Evolutionary conservation across 306 rosid species (phyloP), one percentile per base, ranked within the genome.

Genomic region (Dryas drummondii): DNA sequence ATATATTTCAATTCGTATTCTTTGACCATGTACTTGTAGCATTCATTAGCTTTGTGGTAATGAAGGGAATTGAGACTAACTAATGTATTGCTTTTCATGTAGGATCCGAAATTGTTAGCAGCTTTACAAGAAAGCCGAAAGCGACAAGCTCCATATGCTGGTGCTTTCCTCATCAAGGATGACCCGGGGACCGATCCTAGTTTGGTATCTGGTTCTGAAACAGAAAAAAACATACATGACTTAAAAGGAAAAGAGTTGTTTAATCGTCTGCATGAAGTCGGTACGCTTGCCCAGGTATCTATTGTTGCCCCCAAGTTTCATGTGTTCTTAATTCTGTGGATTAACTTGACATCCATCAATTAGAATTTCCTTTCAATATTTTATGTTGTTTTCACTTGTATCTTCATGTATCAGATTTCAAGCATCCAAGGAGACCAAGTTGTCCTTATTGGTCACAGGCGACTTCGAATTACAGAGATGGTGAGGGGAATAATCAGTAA

Each of bases 71-170:
- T 72, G 51, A 48, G 47, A 52, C 71, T 82, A 66, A 75, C 54
- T 60, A 5, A n/a, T 71, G 27, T 82, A 67, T 70, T 75, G 66
- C 26, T 44, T 71, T 80, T 70, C 48, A 8, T 86, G 82, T 85
- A 96, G 99, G 97, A 96, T 83, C 91, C 97, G 55, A 96, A 96
- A 68, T 68, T 96, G 66, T 78, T 96, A 84, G 94, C 93, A 56
- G 99, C 99, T 75, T 85, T 96, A 82, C 96, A 92, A 65, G 99
- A 96, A 79, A 92, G 92, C 82, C 86, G 88, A 64, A 89, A 88
- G 72, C 82, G 99, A 50, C 99, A 96, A 79, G 99, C 99, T 78
- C 99, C 99, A 5, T 96, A 96, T 84, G 99, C 98, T 56, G 99
- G 99, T 65, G 92, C 99, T 73, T 96, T 96, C 80, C 92, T 96